Evolutionary conservation across 1,284 basidiomycete genomes (phyloP).

Genomic region (Ustilago shanxiensis): DNA sequence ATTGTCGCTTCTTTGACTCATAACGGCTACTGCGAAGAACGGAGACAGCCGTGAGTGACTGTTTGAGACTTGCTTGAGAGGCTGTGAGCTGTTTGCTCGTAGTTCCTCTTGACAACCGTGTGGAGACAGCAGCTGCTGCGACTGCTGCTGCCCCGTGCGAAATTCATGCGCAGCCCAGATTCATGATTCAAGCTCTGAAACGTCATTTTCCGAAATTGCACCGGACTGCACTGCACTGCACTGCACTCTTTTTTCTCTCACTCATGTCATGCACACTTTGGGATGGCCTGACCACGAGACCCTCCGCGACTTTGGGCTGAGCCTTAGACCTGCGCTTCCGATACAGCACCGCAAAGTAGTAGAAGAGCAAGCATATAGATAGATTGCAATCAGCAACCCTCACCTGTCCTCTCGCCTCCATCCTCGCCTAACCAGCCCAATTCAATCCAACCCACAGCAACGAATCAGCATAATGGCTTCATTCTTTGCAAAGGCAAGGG

Average conservation of each 20-base stretch:
- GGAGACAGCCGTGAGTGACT: no score
- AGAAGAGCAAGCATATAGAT: no score
- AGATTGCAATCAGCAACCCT: no score
- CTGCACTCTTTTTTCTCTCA: background rate
- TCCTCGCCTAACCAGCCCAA: no score
- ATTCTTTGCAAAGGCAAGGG: slow-evolving; percentile 61
- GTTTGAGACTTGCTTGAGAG: no score
- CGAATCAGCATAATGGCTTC: slow-evolving; percentile 44
- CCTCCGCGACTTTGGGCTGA: background rate
- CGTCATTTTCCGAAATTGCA: slow-evolving; percentile 8
- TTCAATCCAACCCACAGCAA: slow-evolving; percentile 1
- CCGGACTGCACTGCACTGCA: no score
- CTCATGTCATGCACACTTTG: background rate
- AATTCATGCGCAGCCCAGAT: slow-evolving; percentile 2
- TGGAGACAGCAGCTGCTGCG: background rate
- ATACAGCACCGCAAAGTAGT: no score
- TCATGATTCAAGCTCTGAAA: background rate
- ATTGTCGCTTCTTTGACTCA: no score
- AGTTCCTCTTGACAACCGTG: background rate
- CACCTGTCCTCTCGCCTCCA: background rate
- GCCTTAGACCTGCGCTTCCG: background rate
- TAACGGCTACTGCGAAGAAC: no score
- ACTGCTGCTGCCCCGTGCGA: slow-evolving; percentile 8
- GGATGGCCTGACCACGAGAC: slow-evolving; percentile 5
- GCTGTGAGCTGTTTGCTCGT: background rate